Evolutionary conservation across 2,329 filamentous ascomycete species (phyloP), one percentile per base, ranked within the genome.

Genomic region (Exophiala spinifera): DNA sequence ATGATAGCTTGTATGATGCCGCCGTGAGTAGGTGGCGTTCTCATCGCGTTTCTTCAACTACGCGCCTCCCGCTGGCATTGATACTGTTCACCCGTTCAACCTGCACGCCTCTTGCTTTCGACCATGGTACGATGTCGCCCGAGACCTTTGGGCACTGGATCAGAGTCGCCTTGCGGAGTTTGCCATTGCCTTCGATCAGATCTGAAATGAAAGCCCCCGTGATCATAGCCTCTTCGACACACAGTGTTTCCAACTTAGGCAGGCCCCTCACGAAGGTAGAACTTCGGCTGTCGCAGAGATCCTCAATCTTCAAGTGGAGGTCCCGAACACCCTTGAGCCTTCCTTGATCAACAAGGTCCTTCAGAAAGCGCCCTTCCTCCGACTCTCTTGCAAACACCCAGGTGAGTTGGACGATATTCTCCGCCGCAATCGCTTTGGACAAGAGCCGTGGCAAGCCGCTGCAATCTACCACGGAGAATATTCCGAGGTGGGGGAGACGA

Each of bases 201-300:
- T 57, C 59, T 8, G 48, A 37, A 10, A 61, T 19, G 34, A 61
- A 59, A 7, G 53, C 44, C 5, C 56, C 56, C 4, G 55, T 55
- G 31, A 61, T 53, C 23, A 6, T 19, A 23, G 53, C 53, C 3
- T 33, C 28, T 13, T 56, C 31, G 28, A 60, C 39, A 25, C 15
- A 21, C 33, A 61, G 33, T 10, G 20, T 39, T 25, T 58, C 49
- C 20, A 61, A 21, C 5, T 28, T 21, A 1, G 51, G 53, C 28
- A 55, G 51, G 5, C 21, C 11, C 14, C 33, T 25, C 4, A 54
- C 49, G 14, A 59, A 49, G 13, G 19, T 8, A 3, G 15, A 17
- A 43, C 31, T 28, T 14, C 40, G 4, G n/a, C 10, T 31, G 37
- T 59, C 54, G 13, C n/a, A 34, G 19, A 61, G 3, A 2, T 36